These are phyloP conservation scores for Naganishia randhawae DNA, from an alignment of 768 basidiomycete genomes.

Conservation along the genomic window DNA sequence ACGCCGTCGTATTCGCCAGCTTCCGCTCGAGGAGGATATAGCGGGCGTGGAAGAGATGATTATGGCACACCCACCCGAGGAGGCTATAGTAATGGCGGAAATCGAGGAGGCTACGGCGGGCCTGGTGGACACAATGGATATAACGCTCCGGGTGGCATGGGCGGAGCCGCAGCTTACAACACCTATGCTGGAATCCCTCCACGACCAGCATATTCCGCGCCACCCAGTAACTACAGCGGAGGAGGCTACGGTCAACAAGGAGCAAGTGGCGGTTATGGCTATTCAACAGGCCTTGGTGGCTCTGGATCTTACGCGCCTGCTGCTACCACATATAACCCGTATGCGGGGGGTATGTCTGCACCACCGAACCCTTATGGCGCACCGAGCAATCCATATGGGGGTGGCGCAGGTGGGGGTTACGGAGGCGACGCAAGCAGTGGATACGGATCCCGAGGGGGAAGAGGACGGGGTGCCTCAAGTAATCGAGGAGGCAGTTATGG, in stretches of 20 bases:
- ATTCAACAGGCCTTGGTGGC: conserved; percentile 11
- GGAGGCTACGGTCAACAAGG: background rate
- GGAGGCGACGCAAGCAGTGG: conserved; percentile 47
- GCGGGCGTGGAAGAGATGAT: conserved; percentile 45
- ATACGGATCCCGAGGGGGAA: conserved; percentile 31
- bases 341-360: conserved; percentile 17
- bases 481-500: conserved; percentile 24
- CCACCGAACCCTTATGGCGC: conserved; percentile 28
- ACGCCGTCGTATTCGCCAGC: conserved; percentile 17
- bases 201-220: background rate
- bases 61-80: conserved; percentile 40
- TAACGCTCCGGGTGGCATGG: conserved; percentile 6
- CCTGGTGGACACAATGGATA: conserved; percentile 30
- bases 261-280: background rate
- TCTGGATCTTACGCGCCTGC: conserved; percentile 20
- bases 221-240: background rate
- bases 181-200: background rate
- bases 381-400: conserved; percentile 15
- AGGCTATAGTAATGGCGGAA: conserved; percentile 25
- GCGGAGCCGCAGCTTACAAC: conserved; percentile 18
- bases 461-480: conserved; percentile 3
- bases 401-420: conserved; percentile 53
- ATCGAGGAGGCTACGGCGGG: conserved; percentile 31
- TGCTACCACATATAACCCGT: background rate
- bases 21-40: conserved; percentile 23